Conservation (phyloP, 192 early-diverging fungal species). For the Gamsiella multidivaricata region DNA sequence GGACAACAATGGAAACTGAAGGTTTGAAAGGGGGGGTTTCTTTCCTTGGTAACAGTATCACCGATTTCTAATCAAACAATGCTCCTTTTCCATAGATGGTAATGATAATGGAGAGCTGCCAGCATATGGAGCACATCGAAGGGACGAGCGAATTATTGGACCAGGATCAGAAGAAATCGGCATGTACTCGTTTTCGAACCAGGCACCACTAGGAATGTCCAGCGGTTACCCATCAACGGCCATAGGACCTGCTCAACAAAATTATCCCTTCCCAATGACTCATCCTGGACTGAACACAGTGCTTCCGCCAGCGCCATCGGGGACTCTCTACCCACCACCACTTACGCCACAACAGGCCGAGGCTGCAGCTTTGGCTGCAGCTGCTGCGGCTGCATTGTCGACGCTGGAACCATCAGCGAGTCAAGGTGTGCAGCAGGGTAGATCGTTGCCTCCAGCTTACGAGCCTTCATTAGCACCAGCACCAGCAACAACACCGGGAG, state of each 20-base stretch:
- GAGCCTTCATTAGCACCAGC: background rate
- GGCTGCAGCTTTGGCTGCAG: constrained; percentile 14
- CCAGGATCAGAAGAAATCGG: constrained; percentile 44
- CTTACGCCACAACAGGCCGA: constrained; percentile 12
- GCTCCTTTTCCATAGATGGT: constrained; percentile 16
- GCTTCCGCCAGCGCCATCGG: background rate
- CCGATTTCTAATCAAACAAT: no score
- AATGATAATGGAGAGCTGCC: constrained; percentile 43
- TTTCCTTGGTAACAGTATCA: no score
- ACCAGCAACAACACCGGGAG: background rate
- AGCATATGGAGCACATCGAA: constrained; percentile 37
- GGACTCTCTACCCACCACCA: constrained; percentile 6
- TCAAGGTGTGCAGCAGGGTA: no score
- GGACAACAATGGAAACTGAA: background rate
- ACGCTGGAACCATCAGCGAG: constrained; percentile 5
- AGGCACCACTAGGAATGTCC: background rate
- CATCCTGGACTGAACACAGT: constrained; percentile 7
- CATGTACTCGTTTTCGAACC: constrained; percentile 38
- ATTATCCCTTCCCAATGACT: constrained; percentile 2
- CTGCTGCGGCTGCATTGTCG: constrained; percentile 4
- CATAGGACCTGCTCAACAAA: background rate
- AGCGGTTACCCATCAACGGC: no score
- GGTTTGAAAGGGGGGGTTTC: constrained; percentile 1
- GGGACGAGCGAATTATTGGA: constrained; percentile 35
- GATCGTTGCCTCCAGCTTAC: constrained; percentile 7